phyloP scores from a whole-genome alignment of 1,284 basidiomycete genomes.

The Psilocybe mexicana region DNA sequence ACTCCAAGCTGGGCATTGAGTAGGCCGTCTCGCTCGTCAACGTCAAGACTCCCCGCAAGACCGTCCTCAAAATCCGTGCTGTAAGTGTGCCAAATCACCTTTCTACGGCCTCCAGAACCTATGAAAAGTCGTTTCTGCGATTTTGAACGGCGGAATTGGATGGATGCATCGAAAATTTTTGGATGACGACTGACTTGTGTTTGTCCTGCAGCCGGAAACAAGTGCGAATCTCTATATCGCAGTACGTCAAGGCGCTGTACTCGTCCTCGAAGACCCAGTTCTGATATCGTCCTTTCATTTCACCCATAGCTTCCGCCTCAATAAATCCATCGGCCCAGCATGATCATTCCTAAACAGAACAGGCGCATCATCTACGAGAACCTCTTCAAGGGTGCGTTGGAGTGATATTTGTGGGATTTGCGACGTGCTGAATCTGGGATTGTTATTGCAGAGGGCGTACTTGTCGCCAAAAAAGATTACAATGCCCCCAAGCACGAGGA shows the following conservation, averaged over 20 bases:
- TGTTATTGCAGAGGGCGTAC: conserved; percentile 79
- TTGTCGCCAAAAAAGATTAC: conserved; percentile 99
- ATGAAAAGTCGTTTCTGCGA: conserved; percentile 23
- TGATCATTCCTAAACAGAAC: conserved; percentile 88
- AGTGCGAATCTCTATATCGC: conserved; percentile 39
- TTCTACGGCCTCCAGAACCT: conserved; percentile 17
- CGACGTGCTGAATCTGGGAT: background rate
- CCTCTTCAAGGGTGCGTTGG: conserved; percentile 90
- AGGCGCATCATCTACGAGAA: conserved; percentile 91
- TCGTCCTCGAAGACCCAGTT: background rate
- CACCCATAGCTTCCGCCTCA: conserved; percentile 41
- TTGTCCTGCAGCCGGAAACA: conserved; percentile 33
- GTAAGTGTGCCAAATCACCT: conserved; percentile 35
- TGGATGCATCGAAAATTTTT: conserved; percentile 36
- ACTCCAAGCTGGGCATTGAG: conserved; percentile 22
- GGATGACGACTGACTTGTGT: conserved; percentile 36
- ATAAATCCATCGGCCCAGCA: conserved; percentile 55
- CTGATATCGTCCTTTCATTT: conserved; percentile 6
- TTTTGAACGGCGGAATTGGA: conserved; percentile 31
- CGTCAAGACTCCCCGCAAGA: conserved; percentile 37
- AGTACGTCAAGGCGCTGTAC: conserved; percentile 32
- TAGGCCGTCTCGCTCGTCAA: conserved; percentile 32
- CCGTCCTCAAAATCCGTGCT: conserved; percentile 37
- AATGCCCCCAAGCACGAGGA: conserved; percentile 98
- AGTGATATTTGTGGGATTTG: conserved; percentile 2